Percentiles rank a stretch among this genome's conserved stretches.
Conservation (phyloP, 805 yeast species). For the Metschnikowia gelsemii region DNA sequence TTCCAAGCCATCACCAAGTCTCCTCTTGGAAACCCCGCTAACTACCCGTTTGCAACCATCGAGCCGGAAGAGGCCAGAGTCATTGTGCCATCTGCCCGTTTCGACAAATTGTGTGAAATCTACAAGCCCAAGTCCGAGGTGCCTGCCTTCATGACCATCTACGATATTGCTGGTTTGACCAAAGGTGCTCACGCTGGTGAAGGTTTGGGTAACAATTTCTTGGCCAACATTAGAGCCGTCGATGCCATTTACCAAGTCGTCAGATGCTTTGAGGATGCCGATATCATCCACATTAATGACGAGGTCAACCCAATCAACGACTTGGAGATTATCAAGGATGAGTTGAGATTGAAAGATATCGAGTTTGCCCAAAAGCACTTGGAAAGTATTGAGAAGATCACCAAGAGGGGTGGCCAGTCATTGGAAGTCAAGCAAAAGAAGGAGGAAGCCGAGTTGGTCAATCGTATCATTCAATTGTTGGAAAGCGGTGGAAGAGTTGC, state of each 20-base stretch:
- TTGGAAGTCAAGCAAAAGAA: slow-evolving; percentile 86
- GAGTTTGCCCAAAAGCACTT: slow-evolving; percentile 85
- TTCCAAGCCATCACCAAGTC: slow-evolving; percentile 27
- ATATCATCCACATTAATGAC: slow-evolving; percentile 94
- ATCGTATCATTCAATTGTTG: slow-evolving; percentile 69
- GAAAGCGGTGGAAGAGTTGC: slow-evolving; percentile 87
- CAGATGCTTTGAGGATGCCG: slow-evolving; percentile 82
- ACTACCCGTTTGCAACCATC: slow-evolving; percentile 72
- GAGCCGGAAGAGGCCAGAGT: slow-evolving; percentile 59
- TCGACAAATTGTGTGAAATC: slow-evolving; percentile 37
- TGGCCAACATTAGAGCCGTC: slow-evolving; percentile 66
- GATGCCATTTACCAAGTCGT: slow-evolving; percentile 73
- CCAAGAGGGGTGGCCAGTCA: slow-evolving; percentile 85
- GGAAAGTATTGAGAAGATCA: slow-evolving; percentile 74
- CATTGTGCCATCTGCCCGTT: slow-evolving; percentile 25
- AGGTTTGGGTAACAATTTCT: slow-evolving; percentile 73
- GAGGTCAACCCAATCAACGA: slow-evolving; percentile 85
- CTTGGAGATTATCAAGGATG: slow-evolving; percentile 85
- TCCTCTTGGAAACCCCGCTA: slow-evolving; percentile 33
- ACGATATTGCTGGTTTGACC: slow-evolving; percentile 50
- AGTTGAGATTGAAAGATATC: slow-evolving; percentile 93
- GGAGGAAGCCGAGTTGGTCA: slow-evolving; percentile 76
- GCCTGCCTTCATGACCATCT: slow-evolving; percentile 28
- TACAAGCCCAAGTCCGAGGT: slow-evolving; percentile 44
- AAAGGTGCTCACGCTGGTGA: slow-evolving; percentile 59